Evolutionary conservation across 2,329 filamentous ascomycete species (phyloP), one percentile per base, ranked within the genome.

Genomic region (Metarhizium robertsii): DNA sequence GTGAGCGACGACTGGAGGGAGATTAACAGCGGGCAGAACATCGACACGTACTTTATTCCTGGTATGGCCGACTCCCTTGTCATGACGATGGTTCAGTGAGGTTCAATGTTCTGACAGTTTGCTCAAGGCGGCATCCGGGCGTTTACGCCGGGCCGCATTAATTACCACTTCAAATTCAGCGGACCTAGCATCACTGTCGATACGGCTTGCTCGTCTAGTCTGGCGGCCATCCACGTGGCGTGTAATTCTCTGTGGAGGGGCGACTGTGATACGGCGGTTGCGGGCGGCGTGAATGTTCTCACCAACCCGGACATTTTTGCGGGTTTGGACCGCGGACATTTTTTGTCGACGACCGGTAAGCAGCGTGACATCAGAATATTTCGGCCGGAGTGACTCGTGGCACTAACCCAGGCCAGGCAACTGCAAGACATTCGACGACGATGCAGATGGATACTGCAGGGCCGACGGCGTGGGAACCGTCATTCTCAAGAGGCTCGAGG

Each of bases 301-400:
- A 90, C 87, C 53, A 90, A 90, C 71, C 86, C 88, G 0, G 88
- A 92, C 67, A 88, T 87, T 73, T 90, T 89, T 71, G 79, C 85
- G 11, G 87, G 86, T 61, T 75, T 92, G 6, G 87, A 84, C 65
- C 83, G 86, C 61, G 88, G 87, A 13, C 86, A 90, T 62, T 92
- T 92, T 25, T 25, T 25, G 25, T 25, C 25, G 25, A 25, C 25
- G 25, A 25, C 25, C 3, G 25, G 25, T 25, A 25, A 25, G 25
- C 25, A 25, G 25, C 25, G 25, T 25, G 25, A 4, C 25, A 25
- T 3, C 4, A 3, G 4, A 3, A 25, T 25, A 3, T 25, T 25
- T 25, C 1, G 4, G 25, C 4, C 4, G 25, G 25, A 25, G 25
- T 25, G 1, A 25, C 25, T 25, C 25, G 25, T 25, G 25, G 25